phyloP scores from a whole-genome alignment of 495 filamentous ascomycete species.

The Hypoxylon intermedium region DNA sequence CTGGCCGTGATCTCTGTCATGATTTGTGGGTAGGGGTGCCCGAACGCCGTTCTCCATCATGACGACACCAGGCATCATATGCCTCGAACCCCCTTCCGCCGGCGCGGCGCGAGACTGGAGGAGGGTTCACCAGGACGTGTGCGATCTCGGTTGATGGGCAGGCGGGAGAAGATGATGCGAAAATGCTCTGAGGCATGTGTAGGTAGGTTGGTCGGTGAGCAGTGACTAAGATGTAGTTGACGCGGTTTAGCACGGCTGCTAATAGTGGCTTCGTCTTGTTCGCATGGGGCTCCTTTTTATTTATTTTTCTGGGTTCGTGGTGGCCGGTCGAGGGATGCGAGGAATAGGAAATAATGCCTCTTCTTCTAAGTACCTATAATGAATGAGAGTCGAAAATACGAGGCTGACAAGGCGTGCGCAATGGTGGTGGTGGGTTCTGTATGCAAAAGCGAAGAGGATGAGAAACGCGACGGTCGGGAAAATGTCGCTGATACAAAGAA shows the following conservation, averaged over 20 bases:
- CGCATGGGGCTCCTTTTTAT: constrained; percentile 11
- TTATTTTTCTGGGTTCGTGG: neutral
- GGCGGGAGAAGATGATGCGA: constrained; percentile 20
- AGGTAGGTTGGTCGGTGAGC: constrained; percentile 2
- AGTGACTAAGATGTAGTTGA: neutral
- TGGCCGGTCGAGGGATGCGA: constrained; percentile 24
- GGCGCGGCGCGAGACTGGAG: constrained; percentile 41
- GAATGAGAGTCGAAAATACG: constrained; percentile 26
- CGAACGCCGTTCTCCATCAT: constrained; percentile 61
- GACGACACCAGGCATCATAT: constrained; percentile 53
- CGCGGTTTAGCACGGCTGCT: constrained; percentile 11
- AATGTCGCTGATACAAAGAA: constrained; percentile 35
- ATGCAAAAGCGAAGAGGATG: constrained; percentile 18
- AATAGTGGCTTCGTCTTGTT: constrained; percentile 20
- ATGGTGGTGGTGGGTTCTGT: constrained; percentile 13
- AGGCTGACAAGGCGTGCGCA: constrained; percentile 13
- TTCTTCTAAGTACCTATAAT: constrained; percentile 2
- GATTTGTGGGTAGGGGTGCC: constrained; percentile 55
- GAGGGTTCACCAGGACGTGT: constrained; percentile 31
- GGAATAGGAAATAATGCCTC: constrained; percentile 22
- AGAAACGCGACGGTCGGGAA: constrained; percentile 29
- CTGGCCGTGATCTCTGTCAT: constrained; percentile 58
- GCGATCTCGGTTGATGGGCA: constrained; percentile 19
- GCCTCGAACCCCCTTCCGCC: constrained; percentile 46
- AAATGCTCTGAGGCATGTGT: constrained; percentile 35